Conservation (phyloP, 495 filamentous ascomycete genomes). For the Evernia prunastri region DNA sequence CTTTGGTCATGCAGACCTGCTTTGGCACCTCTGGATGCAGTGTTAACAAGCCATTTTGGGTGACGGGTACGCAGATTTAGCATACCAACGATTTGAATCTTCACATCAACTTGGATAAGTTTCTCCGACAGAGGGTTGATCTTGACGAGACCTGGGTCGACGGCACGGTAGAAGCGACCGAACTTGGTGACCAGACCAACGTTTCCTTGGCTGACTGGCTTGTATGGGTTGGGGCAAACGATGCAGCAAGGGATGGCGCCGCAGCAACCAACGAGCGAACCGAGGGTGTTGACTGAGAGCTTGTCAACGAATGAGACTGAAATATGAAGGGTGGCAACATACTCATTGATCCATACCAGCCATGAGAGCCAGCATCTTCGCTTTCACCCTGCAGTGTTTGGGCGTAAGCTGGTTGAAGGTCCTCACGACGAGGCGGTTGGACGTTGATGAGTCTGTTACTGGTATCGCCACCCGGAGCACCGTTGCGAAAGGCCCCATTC, state of each 20-base stretch:
- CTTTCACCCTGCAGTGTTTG: constrained; percentile 59
- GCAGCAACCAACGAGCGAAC: constrained; percentile 66
- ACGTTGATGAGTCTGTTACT: constrained; percentile 58
- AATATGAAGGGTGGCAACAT: constrained; percentile 30
- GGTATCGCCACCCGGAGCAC: constrained; percentile 15
- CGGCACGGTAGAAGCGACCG: constrained; percentile 90
- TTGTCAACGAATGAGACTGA: constrained; percentile 1
- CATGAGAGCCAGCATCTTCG: constrained; percentile 63
- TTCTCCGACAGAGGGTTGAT: constrained; percentile 94
- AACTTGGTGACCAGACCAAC: constrained; percentile 95
- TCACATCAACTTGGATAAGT: constrained; percentile 90
- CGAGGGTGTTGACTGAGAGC: constrained; percentile 61
- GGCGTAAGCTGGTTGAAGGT: constrained; percentile 87
- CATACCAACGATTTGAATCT: constrained; percentile 91
- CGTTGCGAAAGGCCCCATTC: constrained; percentile 21
- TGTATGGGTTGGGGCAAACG: constrained; percentile 93
- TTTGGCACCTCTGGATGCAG: constrained; percentile 68
- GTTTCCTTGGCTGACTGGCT: constrained; percentile 84
- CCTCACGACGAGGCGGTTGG: constrained; percentile 70
- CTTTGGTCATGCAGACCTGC: constrained; percentile 99
- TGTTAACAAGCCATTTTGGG: constrained; percentile 1
- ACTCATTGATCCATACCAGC: constrained; percentile 92
- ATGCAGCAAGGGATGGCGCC: constrained; percentile 92
- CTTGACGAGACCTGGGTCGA: constrained; percentile 95
- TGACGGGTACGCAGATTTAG: constrained; percentile 15